Base-by-base conservation (phyloP, 768 basidiomycete species). In the Exsudoporus frostii region DNA sequence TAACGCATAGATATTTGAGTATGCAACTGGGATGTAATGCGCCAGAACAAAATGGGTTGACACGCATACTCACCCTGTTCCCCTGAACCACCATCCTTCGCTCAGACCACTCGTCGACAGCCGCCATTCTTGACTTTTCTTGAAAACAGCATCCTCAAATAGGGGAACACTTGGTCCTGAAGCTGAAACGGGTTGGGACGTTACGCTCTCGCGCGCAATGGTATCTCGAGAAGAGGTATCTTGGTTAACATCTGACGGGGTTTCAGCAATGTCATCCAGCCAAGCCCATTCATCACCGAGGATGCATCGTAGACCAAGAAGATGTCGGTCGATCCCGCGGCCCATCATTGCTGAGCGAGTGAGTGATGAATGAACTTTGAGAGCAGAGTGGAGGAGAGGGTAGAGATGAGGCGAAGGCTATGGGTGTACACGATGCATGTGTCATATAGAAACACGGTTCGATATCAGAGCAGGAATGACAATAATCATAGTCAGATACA, bases 31-130 rank as follows among this genome's bases (percentile, higher is more conserved):
- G 25, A 20, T 1, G 32, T 11, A 36, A 37, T 34, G 29, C 15
- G 34, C 7, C n/a, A 3, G 11, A 36, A 43, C 8, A 24, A 22
- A 32, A 36, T 25, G 10, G 30, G 8, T 48, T 20, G 6, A 19
- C 46, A 15, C 5, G 36, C 17, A 15, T 30, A 57, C 80, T 54
- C 57, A 84, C 79, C 94, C 94, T 8, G 94, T 97, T 1, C 95
- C 94, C 44, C 83, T 82, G 74, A 97, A 98, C 36, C 86, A 75
- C 58, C 84, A 79, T 0, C 94, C 94, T 24, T 89, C 87, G 70
- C 88, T 92, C 58, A 97, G 69, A 7, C 88, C 92, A 71, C 91
- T 95, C 7, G 94, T 96, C 56, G 88, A 91, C 37, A 97, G 74
- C 60, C 86, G 88, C 95, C 94, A 97, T 55, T 81, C 79, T 57